These are phyloP conservation scores for Trichoderma atroviride DNA, from an alignment of 2,329 filamentous ascomycete genomes.

Conservation along the genomic window DNA sequence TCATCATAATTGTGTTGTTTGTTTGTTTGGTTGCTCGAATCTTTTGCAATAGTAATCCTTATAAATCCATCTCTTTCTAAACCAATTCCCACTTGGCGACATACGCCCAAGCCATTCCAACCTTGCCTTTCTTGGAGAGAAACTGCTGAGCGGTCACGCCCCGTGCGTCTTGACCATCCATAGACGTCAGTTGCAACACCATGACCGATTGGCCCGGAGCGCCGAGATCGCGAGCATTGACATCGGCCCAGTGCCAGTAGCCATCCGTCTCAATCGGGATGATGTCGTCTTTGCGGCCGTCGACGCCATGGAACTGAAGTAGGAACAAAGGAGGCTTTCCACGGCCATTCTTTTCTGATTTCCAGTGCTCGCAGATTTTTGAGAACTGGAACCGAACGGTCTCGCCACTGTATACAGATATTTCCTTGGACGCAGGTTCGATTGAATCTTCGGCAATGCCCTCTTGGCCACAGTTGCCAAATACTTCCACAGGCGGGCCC, in stretches of 20 bases:
- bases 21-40: not conserved
- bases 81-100: conserved; percentile 56
- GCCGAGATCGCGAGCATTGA: conserved; percentile 67
- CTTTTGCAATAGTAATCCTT: not conserved
- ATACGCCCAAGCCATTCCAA: conserved; percentile 49
- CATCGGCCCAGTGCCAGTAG: conserved; percentile 79
- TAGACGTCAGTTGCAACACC: conserved; percentile 61
- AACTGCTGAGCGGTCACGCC: conserved; percentile 55
- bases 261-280: conserved; percentile 77
- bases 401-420: conserved; percentile 60
- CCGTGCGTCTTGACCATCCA: conserved; percentile 51
- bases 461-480: conserved; percentile 49
- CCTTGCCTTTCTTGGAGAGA: conserved; percentile 46
- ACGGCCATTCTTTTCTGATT: conserved; percentile 65
- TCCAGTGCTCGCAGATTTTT: conserved; percentile 82
- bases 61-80: not conserved
- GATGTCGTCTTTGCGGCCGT: conserved; percentile 68
- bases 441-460: conserved; percentile 62
- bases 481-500: conserved; percentile 53
- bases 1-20: not conserved
- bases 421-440: conserved; percentile 53
- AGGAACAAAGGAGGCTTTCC: conserved; percentile 71
- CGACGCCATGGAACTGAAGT: conserved; percentile 65
- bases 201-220: conserved; percentile 68
- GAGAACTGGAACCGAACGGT: conserved; percentile 78